Conservation (phyloP, 371 early-diverging fungal genomes). For the Mucor sp. region DNA sequence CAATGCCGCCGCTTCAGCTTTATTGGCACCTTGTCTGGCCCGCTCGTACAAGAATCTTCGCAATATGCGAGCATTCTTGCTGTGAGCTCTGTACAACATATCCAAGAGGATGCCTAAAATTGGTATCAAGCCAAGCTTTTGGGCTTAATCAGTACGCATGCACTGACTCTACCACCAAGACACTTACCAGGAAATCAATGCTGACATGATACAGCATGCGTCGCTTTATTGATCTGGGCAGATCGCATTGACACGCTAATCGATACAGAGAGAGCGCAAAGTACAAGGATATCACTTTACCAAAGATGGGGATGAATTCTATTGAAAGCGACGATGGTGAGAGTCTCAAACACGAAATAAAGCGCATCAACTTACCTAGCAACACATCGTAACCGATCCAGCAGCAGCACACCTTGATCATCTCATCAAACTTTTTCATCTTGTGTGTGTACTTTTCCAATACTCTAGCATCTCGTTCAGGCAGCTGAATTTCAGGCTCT, state of each 20-base stretch:
- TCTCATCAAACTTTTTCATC: slow-evolving; percentile 44
- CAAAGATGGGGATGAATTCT: slow-evolving; percentile 53
- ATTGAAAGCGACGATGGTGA: background rate
- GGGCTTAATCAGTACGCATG: background rate
- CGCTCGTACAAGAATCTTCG: slow-evolving; percentile 39
- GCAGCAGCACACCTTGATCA: slow-evolving; percentile 51
- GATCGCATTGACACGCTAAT: slow-evolving; percentile 37
- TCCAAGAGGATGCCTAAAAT: slow-evolving; percentile 40
- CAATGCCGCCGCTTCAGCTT: slow-evolving; percentile 21
- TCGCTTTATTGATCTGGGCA: slow-evolving; percentile 31
- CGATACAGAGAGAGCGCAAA: slow-evolving; percentile 44
- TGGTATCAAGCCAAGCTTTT: slow-evolving; percentile 48
- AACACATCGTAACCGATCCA: slow-evolving; percentile 52
- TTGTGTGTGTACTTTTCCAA: slow-evolving; percentile 40
- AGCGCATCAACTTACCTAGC: slow-evolving; percentile 22
- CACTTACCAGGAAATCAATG: slow-evolving; percentile 46
- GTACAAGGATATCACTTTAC: slow-evolving; percentile 42
- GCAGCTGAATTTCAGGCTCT: slow-evolving; percentile 25
- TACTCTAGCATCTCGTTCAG: slow-evolving; percentile 39
- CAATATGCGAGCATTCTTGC: slow-evolving; percentile 42
- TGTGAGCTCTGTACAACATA: slow-evolving; percentile 47
- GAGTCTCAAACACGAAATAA: too few relatives aligned
- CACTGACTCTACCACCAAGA: background rate
- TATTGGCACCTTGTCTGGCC: slow-evolving; percentile 20
- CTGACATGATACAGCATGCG: slow-evolving; percentile 41